Base-by-base conservation (phyloP, 495 filamentous ascomycete genomes). In the Podospora bellae-mahoneyi region DNA sequence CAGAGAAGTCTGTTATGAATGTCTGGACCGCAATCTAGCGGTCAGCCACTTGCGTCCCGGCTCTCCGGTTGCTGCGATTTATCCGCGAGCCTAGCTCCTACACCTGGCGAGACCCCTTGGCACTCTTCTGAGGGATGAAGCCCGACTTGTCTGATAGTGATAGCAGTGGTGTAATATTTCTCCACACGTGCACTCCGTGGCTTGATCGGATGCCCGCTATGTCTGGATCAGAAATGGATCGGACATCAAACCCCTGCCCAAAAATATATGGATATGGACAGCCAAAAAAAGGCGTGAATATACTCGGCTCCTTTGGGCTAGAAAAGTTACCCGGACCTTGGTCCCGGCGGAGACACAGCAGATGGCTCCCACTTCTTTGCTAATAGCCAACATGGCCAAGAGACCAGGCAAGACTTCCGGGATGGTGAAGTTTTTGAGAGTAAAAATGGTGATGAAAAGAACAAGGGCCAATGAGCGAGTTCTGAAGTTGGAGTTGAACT, bases 11-110 rank as follows among this genome's bases (percentile, higher is more conserved):
- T 4, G 30, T 28, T 28, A 16, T 5, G 55, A 53, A 23, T 64
- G 56, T 55, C 54, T 30, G 69, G 58, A 64, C 44, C 44, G 64
- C 44, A 72, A 71, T 73, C 39, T 68, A 74, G 60, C 67, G 67
- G 62, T 68, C 66, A 69, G 58, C 64, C 59, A 48, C 58, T 66
- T 69, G 72, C 73, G 66, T 73, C 73, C 73, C 74, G 71, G 72
- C 66, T 72, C 69, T 72, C 71, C 74, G 71, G 68, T 68, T 68
- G 30, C 62, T 68, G 26, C 32, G 63, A 71, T 75, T 75, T 75
- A 73, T n/a, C 74, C 72, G 69, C 63, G 65, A 68, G 64, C 44
- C 69, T 66, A 64, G 67, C 67, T 69, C 67, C 61, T 63, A 60
- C 58, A n/a, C 19, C 55, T 60, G 39, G 69, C 66, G 56, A 62